Evolutionary conservation across 139 green algal species (phyloP).

Genomic region (Chlamydomonas sp.): DNA sequence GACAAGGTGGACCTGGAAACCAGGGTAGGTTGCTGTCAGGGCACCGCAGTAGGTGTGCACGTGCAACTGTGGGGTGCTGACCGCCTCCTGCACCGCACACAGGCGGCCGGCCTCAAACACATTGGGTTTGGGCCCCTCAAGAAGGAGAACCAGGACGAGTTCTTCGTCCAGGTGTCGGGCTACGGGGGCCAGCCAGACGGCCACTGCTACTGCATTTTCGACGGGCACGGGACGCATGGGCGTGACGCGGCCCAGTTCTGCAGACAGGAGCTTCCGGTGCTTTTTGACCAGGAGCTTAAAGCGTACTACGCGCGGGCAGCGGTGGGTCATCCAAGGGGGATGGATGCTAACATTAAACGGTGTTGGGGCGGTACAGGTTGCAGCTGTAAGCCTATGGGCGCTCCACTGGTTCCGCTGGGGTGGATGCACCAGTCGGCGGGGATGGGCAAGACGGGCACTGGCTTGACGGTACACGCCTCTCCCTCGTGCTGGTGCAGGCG

Average conservation of each 20-base stretch:
- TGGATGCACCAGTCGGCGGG: neutral
- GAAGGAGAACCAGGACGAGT: conserved; percentile 66
- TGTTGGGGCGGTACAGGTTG: neutral
- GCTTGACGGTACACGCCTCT: neutral
- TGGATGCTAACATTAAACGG: too few relatives aligned
- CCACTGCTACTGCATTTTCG: conserved; percentile 63
- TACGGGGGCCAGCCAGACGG: conserved; percentile 42
- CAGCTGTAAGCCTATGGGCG: too few relatives aligned
- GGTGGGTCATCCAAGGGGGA: too few relatives aligned
- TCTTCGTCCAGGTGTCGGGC: conserved; percentile 45
- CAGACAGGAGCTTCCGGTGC: conserved; percentile 46
- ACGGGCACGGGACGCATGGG: conserved; percentile 57
- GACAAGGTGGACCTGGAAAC: neutral
- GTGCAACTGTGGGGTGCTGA: too few relatives aligned
- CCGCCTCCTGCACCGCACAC: too few relatives aligned
- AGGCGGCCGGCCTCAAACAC: conserved; percentile 61
- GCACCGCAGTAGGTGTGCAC: too few relatives aligned
- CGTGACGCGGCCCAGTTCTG: conserved; percentile 52
- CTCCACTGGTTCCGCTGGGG: too few relatives aligned
- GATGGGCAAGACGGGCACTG: neutral
- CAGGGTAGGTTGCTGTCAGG: too few relatives aligned
- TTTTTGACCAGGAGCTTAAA: conserved; percentile 49
- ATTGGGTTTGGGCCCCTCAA: conserved; percentile 66
- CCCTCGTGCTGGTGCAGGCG: neutral
- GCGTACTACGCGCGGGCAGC: conserved; percentile 42